Percentiles rank a stretch among this genome's conserved stretches.
Evolutionary conservation across 805 yeast species (phyloP).

Genomic region (Metschnikowia noctiluminum): DNA sequence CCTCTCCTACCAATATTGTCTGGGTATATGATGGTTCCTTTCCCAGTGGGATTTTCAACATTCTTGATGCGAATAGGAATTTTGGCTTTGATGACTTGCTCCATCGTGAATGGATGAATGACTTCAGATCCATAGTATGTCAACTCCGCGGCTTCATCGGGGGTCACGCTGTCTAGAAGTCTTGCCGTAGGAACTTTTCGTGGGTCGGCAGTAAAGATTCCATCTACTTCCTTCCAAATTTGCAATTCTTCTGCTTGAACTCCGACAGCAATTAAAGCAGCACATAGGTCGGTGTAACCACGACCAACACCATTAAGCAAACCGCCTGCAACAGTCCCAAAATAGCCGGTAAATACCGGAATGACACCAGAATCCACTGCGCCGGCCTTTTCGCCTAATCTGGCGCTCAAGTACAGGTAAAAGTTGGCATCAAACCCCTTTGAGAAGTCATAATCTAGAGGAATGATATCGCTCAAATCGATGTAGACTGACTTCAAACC

Average conservation of each 20-base stretch:
- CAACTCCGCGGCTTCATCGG: constrained; percentile 97
- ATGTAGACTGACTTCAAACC: constrained; percentile 78
- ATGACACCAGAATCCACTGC: constrained; percentile 45
- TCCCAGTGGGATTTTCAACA: constrained; percentile 90
- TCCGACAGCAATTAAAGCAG: constrained; percentile 94
- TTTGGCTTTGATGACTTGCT: constrained; percentile 92
- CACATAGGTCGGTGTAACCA: constrained; percentile 97
- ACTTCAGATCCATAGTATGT: constrained; percentile 98
- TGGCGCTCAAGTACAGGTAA: constrained; percentile 52
- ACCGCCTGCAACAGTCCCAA: constrained; percentile 96
- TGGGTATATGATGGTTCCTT: constrained; percentile 92
- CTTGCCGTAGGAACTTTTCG: constrained; percentile 90
- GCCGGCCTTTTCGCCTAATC: constrained; percentile 49
- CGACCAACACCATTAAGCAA: constrained; percentile 89
- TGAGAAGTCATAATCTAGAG: constrained; percentile 53
- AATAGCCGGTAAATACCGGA: constrained; percentile 95
- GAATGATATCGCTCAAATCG: constrained; percentile 72
- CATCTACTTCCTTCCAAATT: constrained; percentile 99
- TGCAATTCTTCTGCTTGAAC: constrained; percentile 88
- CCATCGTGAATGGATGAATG: constrained; percentile 99
- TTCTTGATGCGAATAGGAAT: constrained; percentile 96
- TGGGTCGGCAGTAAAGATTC: constrained; percentile 98
- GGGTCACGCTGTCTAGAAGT: constrained; percentile 82
- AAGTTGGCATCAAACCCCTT: constrained; percentile 65
- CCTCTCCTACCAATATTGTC: constrained; percentile 84